These are phyloP conservation scores for Corylus americana DNA, from an alignment of 306 rosid genomes.

Conservation along the genomic window DNA sequence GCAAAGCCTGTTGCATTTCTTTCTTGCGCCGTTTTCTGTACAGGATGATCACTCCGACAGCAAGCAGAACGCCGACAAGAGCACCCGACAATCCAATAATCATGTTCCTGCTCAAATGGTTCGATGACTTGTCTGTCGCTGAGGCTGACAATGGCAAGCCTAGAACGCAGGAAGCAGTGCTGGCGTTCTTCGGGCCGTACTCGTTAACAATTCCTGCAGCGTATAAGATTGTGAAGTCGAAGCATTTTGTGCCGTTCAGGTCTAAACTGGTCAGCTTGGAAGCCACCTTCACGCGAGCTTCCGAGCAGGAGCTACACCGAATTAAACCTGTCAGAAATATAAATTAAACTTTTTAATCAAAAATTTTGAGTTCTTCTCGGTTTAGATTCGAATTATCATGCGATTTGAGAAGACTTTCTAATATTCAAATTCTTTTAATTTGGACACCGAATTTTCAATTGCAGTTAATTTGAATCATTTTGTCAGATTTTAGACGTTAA, in stretches of 20 bases:
- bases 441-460: too few relatives aligned
- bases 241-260: conserved; percentile 50
- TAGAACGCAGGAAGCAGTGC: conserved; percentile 55
- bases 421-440: too few relatives aligned
- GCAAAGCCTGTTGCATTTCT: conserved; percentile 34
- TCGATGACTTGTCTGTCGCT: conserved; percentile 22
- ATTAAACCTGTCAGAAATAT: background rate
- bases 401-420: too few relatives aligned
- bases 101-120: conserved; percentile 25
- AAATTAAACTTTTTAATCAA: too few relatives aligned
- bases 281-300: conserved; percentile 46
- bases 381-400: too few relatives aligned
- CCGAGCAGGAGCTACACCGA: conserved; percentile 45
- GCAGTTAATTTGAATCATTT: too few relatives aligned
- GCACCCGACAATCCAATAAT: conserved; percentile 55
- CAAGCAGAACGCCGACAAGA: conserved; percentile 40
- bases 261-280: conserved; percentile 23
- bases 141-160: conserved; percentile 48
- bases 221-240: conserved; percentile 44
- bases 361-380: too few relatives aligned
- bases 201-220: conserved; percentile 63
- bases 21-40: conserved; percentile 47
- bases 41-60: conserved; percentile 28
- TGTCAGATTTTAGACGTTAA: too few relatives aligned
- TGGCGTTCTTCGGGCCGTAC: conserved; percentile 56